Base-by-base conservation (phyloP, 805 yeast genomes). In the Schizosaccharomyces osmophilus region DNA sequence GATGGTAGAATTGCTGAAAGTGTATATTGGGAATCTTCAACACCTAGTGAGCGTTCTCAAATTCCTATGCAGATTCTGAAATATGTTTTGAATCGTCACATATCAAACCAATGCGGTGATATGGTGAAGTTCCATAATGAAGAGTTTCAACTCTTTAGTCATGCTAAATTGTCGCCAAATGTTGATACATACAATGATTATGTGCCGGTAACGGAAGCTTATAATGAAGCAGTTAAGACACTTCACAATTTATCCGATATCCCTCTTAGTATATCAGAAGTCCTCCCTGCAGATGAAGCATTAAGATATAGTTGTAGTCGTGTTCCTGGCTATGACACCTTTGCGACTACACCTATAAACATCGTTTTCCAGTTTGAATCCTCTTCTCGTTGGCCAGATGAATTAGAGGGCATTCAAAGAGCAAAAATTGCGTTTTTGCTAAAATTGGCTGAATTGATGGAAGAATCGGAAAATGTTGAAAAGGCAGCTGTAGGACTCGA, bases 341-440 rank as follows among this genome's bases (percentile, higher is more conserved):
- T 67, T 11, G 26, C 60, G 22, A n/a, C 29, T 31, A 17, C 54
- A 5, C 61, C 61, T 24, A 86, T 84, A 66, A 89, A 85, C 55
- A 82, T 83, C 17, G 77, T 93, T 9, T 69, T 93, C 45, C 95
- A 89, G 71, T 87, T 93, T 70, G 98, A 93, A 73, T 75, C 85
- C 3, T 86, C 95, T 1, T 77, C 80, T n/a, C 82, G 82, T 70
- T 93, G 99, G 99, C 99, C 99, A 1, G 95, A 86, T 71, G 96
- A 93, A 69, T 70, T 87, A 5, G 73, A 77, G 48, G 88, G 96
- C 1, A 73, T 88, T 62, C 97, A 93, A 70, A 83, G 84, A 67
- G 84, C 95, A 17, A 93, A 93, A 69, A 80, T 94, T 41, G 97
- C 97, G 6, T 87, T 93, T 66, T 73, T 90, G 66, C 70, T 93